Evolutionary conservation across 495 filamentous ascomycete genomes (phyloP).

Genomic region (Aspergillus nidulans): DNA sequence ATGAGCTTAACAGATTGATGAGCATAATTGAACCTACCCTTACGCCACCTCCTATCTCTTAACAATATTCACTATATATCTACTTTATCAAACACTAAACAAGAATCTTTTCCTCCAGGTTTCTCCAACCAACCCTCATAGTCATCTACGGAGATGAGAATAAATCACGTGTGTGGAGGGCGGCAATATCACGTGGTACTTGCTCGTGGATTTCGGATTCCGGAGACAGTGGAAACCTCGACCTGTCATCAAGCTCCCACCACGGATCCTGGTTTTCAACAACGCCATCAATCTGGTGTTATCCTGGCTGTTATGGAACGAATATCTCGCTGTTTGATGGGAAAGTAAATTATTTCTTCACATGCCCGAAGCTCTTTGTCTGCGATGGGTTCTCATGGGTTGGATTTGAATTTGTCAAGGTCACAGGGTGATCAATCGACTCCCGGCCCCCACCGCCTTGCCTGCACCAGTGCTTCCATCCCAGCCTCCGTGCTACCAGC

Average conservation of each 20-base stretch:
- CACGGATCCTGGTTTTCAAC: slow-evolving; percentile 6
- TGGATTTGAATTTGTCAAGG: neutral
- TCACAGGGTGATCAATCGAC: neutral
- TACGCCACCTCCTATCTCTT: too few species aligned
- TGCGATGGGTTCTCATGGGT: neutral
- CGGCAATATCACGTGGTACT: neutral
- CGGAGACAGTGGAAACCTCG: slow-evolving; percentile 7
- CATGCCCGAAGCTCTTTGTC: neutral
- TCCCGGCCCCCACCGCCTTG: slow-evolving; percentile 3
- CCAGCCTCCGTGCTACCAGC: neutral
- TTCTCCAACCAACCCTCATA: too few species aligned
- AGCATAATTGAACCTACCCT: too few species aligned
- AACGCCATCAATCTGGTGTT: neutral
- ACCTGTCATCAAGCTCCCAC: slow-evolving; percentile 16
- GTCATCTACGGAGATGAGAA: too few species aligned
- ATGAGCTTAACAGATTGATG: too few species aligned
- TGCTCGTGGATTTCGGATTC: neutral
- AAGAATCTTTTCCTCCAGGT: too few species aligned
- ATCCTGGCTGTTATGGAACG: neutral
- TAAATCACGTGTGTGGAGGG: too few species aligned
- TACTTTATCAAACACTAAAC: too few species aligned
- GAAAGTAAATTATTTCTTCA: neutral
- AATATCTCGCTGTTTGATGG: neutral
- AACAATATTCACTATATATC: too few species aligned
- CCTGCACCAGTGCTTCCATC: neutral